phyloP scores from a whole-genome alignment of 176 grass and related monocot species.

The Lolium rigidum region DNA sequence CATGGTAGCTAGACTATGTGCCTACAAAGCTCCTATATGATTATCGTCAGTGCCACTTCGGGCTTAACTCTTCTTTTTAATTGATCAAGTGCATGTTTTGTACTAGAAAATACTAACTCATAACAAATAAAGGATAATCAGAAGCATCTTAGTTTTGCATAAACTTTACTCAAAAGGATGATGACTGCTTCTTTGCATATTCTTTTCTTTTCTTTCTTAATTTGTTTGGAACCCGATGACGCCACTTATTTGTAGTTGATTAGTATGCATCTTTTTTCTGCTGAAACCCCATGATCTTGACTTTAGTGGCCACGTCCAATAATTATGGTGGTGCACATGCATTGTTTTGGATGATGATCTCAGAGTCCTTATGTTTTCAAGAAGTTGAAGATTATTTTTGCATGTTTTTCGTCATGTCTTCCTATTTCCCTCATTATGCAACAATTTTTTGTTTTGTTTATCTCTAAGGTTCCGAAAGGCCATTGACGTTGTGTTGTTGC shows the following conservation, averaged over 20 bases:
- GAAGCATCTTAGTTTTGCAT: conserved; percentile 26
- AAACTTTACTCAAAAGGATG: conserved; percentile 25
- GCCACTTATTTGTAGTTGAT: not conserved
- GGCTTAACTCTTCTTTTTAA: not conserved
- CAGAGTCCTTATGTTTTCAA: not conserved
- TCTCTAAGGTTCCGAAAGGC: not conserved
- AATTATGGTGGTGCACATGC: not conserved
- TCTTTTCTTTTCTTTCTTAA: not conserved
- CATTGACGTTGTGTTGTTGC: too few relatives aligned
- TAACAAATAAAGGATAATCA: conserved; percentile 8
- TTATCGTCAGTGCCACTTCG: not conserved
- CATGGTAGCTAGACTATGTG: not conserved
- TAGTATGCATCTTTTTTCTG: not conserved
- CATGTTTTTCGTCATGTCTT: too few relatives aligned
- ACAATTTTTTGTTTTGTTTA: not conserved
- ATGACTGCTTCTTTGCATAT: not conserved
- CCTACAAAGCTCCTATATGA: not conserved
- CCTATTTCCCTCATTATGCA: too few relatives aligned
- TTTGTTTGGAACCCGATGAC: not conserved
- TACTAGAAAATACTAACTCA: not conserved
- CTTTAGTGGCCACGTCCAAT: not conserved
- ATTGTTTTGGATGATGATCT: not conserved
- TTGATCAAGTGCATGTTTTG: not conserved
- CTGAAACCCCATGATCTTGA: not conserved
- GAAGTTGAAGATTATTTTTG: not conserved